Conservation (phyloP, 2,329 filamentous ascomycete species). For the Colletotrichum godetiae region DNA sequence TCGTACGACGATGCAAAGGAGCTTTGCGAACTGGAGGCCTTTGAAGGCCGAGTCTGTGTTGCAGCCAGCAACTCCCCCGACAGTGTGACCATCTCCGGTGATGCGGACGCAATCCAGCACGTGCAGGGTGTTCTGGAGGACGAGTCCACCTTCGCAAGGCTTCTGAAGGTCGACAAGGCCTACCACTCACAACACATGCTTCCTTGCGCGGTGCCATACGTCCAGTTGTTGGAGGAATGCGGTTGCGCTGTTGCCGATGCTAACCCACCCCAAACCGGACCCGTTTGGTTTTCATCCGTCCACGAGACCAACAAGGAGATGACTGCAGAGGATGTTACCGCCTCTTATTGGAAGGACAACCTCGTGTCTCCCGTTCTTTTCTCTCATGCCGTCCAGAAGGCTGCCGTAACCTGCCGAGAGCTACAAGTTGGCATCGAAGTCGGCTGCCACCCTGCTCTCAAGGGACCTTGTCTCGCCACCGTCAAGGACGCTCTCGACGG, state of each 20-base stretch:
- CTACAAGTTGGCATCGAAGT: constrained; percentile 42
- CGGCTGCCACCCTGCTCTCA: constrained; percentile 52
- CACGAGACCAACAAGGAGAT: not conserved
- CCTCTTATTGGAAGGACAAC: constrained; percentile 33
- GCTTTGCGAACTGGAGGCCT: constrained; percentile 22
- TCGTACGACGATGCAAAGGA: constrained; percentile 33
- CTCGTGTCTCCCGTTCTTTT: constrained; percentile 32
- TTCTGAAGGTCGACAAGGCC: constrained; percentile 40
- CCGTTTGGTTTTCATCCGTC: not conserved
- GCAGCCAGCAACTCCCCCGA: constrained; percentile 39
- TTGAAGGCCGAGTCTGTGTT: constrained; percentile 36
- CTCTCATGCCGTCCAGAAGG: constrained; percentile 4
- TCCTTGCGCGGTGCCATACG: not conserved
- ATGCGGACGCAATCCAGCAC: constrained; percentile 40
- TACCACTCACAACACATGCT: constrained; percentile 45
- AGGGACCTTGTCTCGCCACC: constrained; percentile 49
- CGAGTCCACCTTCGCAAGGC: constrained; percentile 33
- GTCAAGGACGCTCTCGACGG: constrained; percentile 15
- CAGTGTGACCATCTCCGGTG: constrained; percentile 43
- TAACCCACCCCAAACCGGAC: not conserved
- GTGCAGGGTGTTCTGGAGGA: constrained; percentile 37
- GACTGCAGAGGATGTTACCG: not conserved
- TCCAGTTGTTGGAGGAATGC: not conserved
- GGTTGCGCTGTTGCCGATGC: not conserved
- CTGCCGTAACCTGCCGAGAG: constrained; percentile 22